Conservation (phyloP, 2,329 filamentous ascomycete genomes). For the Fusarium xylarioides region DNA sequence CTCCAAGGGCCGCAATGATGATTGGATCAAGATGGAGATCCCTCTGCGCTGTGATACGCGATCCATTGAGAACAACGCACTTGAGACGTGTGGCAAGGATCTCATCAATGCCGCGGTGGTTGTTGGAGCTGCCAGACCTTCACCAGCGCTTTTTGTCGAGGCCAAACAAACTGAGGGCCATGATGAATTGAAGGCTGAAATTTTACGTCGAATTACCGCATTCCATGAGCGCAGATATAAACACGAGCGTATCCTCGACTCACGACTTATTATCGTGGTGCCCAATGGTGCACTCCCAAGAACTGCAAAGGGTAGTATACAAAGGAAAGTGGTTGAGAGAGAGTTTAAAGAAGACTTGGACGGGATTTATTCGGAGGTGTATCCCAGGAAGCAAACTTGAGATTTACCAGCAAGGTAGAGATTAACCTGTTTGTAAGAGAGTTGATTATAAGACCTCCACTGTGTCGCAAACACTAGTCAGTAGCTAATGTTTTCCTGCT, state of each 20-base stretch:
- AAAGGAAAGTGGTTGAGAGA: not conserved
- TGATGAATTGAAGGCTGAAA: not conserved
- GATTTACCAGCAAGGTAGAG: not conserved
- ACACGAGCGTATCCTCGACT: not conserved
- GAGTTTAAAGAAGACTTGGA: not conserved
- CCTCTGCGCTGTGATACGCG: not conserved
- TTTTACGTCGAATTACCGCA: not conserved
- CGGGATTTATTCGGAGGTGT: not conserved
- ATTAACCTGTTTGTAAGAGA: too few relatives aligned
- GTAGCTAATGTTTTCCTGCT: not conserved
- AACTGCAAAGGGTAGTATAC: not conserved
- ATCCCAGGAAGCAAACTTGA: not conserved
- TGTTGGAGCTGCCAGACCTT: not conserved
- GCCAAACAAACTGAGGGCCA: not conserved
- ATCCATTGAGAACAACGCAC: not conserved
- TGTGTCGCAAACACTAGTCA: too few relatives aligned
- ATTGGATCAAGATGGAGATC: not conserved
- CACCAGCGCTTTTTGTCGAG: not conserved
- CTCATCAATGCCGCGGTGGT: not conserved
- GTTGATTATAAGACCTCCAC: too few relatives aligned
- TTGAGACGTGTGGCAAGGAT: not conserved
- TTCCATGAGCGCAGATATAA: not conserved
- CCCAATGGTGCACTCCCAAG: not conserved
- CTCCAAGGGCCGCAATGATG: not conserved
- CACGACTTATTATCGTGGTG: not conserved